phyloP scores from a whole-genome alignment of 2,329 filamentous ascomycete genomes.

The Pseudodiploospora longispora region DNA sequence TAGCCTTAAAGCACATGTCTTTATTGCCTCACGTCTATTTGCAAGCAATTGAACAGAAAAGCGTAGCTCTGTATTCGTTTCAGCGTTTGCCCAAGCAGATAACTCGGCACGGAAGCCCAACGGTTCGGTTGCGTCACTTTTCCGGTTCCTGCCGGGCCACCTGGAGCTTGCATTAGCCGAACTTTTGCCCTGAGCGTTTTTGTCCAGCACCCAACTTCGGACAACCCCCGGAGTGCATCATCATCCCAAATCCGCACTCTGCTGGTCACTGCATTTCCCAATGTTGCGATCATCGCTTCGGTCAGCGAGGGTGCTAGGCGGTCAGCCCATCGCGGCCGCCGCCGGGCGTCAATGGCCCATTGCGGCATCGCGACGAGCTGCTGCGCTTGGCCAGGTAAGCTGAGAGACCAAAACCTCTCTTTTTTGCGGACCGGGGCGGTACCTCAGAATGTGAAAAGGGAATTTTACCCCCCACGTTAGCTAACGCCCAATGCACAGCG shows the following conservation, averaged over 20 bases:
- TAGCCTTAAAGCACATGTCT: no score
- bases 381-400: conserved; percentile 23
- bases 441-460: no score
- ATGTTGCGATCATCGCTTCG: conserved; percentile 64
- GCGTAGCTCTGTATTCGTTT: no score
- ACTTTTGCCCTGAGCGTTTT: conserved; percentile 37
- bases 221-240: conserved; percentile 4
- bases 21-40: no score
- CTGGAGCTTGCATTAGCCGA: conserved; percentile 31
- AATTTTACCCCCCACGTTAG: no score
- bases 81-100: no score
- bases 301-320: conserved; percentile 52
- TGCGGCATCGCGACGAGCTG: conserved; percentile 25
- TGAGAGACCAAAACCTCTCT: conserved; percentile 5
- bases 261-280: conserved; percentile 42
- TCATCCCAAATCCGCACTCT: conserved; percentile 24
- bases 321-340: conserved; percentile 44
- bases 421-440: no score
- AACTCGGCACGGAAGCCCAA: no score
- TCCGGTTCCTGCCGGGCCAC: conserved; percentile 27
- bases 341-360: conserved; percentile 52
- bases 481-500: conserved; percentile 32
- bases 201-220: conserved; percentile 23
- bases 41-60: no score
- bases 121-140: conserved; percentile 20